phyloP scores from a whole-genome alignment of 805 yeast genomes.

The Metschnikowia lunata region DNA sequence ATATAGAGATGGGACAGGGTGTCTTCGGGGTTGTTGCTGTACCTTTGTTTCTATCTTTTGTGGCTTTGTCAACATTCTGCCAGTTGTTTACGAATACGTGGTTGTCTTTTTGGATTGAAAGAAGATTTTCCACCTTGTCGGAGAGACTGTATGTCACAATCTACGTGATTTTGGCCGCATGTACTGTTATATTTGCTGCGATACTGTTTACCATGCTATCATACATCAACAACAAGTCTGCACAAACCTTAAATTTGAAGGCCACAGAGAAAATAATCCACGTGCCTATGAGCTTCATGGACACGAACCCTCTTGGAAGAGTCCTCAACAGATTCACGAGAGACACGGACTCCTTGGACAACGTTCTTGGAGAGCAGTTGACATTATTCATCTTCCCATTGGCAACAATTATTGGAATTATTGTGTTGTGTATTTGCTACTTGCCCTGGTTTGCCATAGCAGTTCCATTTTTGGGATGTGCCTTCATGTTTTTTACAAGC shows the following conservation, averaged over 20 bases:
- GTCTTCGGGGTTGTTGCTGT: constrained; percentile 23
- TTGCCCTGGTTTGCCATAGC: constrained; percentile 54
- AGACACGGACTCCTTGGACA: constrained; percentile 44
- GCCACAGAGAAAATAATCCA: constrained; percentile 38
- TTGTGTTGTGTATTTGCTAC: constrained; percentile 45
- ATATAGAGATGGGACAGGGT: constrained; percentile 36
- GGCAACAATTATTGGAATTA: constrained; percentile 30
- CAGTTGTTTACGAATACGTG: constrained; percentile 43
- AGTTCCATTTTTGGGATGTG: constrained; percentile 46
- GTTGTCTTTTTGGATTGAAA: constrained; percentile 42
- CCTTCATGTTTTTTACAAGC: constrained; percentile 36
- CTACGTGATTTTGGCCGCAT: constrained; percentile 33
- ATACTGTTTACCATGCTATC: constrained; percentile 39
- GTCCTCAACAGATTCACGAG: constrained; percentile 42
- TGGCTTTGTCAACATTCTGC: constrained; percentile 35
- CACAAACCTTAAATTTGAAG: constrained; percentile 31
- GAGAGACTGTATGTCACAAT: constrained; percentile 33
- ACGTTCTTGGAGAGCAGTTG: constrained; percentile 41
- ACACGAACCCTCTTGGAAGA: constrained; percentile 42
- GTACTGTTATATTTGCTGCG: constrained; percentile 37
- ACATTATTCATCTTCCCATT: constrained; percentile 38
- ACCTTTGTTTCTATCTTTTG: constrained; percentile 31
- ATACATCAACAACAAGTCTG: constrained; percentile 38
- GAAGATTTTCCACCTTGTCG: constrained; percentile 22
- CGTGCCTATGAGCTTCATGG: constrained; percentile 42